phyloP scores from a whole-genome alignment of 306 rosid genomes.

The Rosa multiflora region DNA sequence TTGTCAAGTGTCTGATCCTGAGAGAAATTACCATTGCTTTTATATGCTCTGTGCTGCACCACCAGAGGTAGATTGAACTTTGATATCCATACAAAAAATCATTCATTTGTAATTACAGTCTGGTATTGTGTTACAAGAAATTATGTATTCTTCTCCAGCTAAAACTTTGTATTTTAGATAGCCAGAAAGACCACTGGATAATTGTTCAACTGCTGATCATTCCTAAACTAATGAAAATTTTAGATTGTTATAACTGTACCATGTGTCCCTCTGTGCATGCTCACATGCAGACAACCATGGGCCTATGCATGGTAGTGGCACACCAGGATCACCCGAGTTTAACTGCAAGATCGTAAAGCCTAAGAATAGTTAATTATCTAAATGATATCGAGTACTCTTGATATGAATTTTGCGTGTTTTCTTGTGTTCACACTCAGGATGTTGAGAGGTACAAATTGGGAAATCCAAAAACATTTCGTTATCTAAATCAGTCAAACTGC shows the following conservation, averaged over 20 bases:
- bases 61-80: slow-evolving; percentile 51
- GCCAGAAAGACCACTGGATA: not conserved
- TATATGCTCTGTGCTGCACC: slow-evolving; percentile 98
- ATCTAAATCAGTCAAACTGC: slow-evolving; percentile 85
- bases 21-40: slow-evolving; percentile 97
- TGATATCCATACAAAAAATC: not conserved
- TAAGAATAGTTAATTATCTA: slow-evolving; percentile 7
- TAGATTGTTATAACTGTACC: not conserved
- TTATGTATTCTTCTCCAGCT: not conserved
- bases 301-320: not conserved
- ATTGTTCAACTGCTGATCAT: not conserved
- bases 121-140: not conserved
- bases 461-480: slow-evolving; percentile 72
- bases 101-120: slow-evolving; percentile 9
- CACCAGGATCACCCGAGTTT: not conserved
- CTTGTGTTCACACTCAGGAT: slow-evolving; percentile 44
- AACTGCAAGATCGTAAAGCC: not conserved
- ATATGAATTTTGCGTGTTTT: slow-evolving; percentile 15
- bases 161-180: not conserved
- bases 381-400: slow-evolving; percentile 3
- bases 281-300: not conserved
- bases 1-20: slow-evolving; percentile 98
- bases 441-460: slow-evolving; percentile 69
- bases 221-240: not conserved
- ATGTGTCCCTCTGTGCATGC: not conserved